Base-by-base conservation (phyloP, 1,284 basidiomycete species). In the Ceratobasidium sp. region DNA sequence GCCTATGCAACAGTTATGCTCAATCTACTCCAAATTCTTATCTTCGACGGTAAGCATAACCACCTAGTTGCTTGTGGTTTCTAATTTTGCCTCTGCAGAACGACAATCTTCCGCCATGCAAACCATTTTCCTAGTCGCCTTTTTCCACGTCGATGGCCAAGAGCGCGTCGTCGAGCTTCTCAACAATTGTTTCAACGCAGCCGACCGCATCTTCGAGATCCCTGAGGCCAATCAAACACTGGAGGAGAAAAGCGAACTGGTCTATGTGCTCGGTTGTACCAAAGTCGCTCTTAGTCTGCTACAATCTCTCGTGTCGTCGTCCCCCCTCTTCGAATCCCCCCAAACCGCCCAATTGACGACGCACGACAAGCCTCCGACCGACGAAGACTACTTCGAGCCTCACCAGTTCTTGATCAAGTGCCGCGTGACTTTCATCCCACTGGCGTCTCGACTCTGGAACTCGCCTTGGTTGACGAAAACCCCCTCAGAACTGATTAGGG, bases 321-420 rank as follows among this genome's bases (percentile, higher is more conserved):
- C 92, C 77, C 88, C 92, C 14, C 84, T 98, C 28, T 86, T 95
- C 72, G 96, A 98, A 74, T 93, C 94, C 13, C 85, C 89, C 0
- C 96, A 98, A 80, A 97, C 95, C 0, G 80, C 85, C 1, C 82
- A 92, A 23, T 85, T 94, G 23, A 82, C 87, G 67, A 90, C 89
- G n/a, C 87, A 88, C 9, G 92, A 93, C 81, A 93, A 92, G 81
- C 87, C 88, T 78, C 90, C 92, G 38, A 89, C 87, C 0, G 91
- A 94, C 75, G 81, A 84, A 4, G 89, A 89, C 55, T 92, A 90
- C 80, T 98, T 97, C 77, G 91, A 96, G 78, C 88, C 94, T 0
- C 89, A 91, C 79, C 91, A 92, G 78, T 92, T 98, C 81, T 85
- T 99, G 62, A 89, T 98, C 74, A 88, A 87, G 75, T 84, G 98